phyloP scores from a whole-genome alignment of 2,329 filamentous ascomycete species.

The Cytospora chrysosperma region DNA sequence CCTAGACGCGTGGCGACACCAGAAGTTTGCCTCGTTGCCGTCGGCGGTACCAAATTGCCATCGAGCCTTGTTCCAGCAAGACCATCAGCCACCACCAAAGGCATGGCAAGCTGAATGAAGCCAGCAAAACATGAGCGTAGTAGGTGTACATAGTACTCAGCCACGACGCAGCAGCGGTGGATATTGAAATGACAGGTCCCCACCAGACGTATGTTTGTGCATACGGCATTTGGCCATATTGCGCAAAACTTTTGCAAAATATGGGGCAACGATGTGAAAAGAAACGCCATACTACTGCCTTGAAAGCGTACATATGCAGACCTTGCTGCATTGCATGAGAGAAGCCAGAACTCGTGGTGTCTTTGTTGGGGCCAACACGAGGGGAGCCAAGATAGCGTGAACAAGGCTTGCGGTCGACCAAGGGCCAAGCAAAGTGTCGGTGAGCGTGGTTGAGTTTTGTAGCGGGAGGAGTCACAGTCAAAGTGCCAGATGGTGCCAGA shows the following conservation, averaged over 20 bases:
- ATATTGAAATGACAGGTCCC: neutral
- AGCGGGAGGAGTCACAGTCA: neutral
- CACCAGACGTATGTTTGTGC: neutral
- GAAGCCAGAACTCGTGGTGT: neutral
- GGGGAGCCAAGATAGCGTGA: conserved; percentile 11
- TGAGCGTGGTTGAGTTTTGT: neutral
- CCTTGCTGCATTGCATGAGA: conserved; percentile 17
- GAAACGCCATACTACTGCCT: neutral
- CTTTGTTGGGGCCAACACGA: conserved; percentile 9
- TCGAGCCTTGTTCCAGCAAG: neutral
- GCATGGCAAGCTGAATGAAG: neutral
- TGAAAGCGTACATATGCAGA: conserved; percentile 4
- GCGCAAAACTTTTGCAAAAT: neutral
- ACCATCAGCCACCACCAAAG: neutral
- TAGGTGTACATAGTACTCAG: neutral
- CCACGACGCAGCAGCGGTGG: neutral
- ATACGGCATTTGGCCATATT: neutral
- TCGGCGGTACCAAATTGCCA: neutral
- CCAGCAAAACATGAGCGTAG: neutral
- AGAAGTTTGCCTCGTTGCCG: neutral
- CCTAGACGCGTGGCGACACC: neutral
- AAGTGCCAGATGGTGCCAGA: neutral
- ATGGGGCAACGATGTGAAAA: neutral
- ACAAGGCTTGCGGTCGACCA: neutral
- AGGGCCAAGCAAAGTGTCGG: conserved; percentile 6